Evolutionary conservation across 1,284 basidiomycete genomes (phyloP).

Genomic region (Polyporus tsugae): DNA sequence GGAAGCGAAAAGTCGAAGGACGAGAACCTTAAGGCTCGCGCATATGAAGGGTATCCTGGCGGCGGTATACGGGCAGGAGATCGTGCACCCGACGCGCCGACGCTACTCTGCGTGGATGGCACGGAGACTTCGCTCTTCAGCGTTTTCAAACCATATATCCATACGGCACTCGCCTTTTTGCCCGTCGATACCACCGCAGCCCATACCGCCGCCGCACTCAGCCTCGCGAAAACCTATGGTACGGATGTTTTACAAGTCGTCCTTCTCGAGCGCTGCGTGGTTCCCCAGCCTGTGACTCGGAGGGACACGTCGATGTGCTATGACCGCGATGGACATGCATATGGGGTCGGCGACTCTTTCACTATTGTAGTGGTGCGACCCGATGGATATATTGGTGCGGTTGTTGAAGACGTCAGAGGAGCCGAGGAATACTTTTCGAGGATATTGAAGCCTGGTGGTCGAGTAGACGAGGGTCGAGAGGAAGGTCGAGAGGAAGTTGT

Average conservation of each 20-base stretch:
- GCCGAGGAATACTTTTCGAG: slow-evolving; percentile 31
- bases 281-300: neutral
- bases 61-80: slow-evolving; percentile 50
- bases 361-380: slow-evolving; percentile 37
- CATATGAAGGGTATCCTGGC: slow-evolving; percentile 20
- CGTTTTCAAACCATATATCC: slow-evolving; percentile 33
- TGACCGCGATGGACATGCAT: slow-evolving; percentile 34
- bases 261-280: slow-evolving; percentile 16
- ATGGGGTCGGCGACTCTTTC: slow-evolving; percentile 25
- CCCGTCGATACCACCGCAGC: neutral
- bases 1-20: slow-evolving; percentile 11
- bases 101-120: slow-evolving; percentile 34
- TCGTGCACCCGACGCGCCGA: slow-evolving; percentile 53
- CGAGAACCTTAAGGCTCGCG: slow-evolving; percentile 20
- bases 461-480: neutral
- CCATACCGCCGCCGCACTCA: neutral
- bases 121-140: slow-evolving; percentile 36
- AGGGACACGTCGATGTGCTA: slow-evolving; percentile 9
- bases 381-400: slow-evolving; percentile 39
- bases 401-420: slow-evolving; percentile 27
- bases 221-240: slow-evolving; percentile 7
- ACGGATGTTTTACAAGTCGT: slow-evolving; percentile 19
- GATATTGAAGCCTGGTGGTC: slow-evolving; percentile 6
- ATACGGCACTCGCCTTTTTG: slow-evolving; percentile 42
- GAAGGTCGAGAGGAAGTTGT: too few species aligned